Base-by-base conservation (phyloP, 2,329 filamentous ascomycete species). In the Zymoseptoria passerinii region DNA sequence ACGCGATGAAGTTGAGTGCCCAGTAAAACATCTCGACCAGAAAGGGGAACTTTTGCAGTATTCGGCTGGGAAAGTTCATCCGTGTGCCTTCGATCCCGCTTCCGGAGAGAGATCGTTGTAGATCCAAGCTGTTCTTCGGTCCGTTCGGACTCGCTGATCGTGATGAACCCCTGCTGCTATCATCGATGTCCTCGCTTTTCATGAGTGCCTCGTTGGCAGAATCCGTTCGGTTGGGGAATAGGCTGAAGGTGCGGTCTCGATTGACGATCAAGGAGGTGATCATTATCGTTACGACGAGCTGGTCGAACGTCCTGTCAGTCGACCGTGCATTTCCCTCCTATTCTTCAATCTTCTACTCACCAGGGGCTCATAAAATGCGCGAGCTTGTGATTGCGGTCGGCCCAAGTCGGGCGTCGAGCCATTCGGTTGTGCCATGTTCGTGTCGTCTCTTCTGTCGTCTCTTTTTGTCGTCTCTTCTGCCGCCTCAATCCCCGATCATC, bases 21-120 rank as follows among this genome's bases (percentile, higher is more conserved):
- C 85, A 88, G 74, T 88, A 88, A 70, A 88, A 87, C 83, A 88
- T 88, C 71, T 88, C 85, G 53, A 88, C 79, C 56, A 88, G 71
- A 68, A 88, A 88, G 4, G 86, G 85, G 63, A 84, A 87, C 67
- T 84, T 85, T 69, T 86, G 81, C 59, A 88, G 75, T 57, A 87
- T 77, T 27, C 83, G 77, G 61, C 81, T 85, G 69, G 87, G 84
- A 53, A 81, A 70, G 68, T 86, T 65, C 58, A 65, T 60, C 18
- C 55, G 60, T 18, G 58, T 55, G 52, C 56, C 57, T 6, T 52
- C 50, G 8, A 52, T 52, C 23, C 23, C 23, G 73, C 61, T 80
- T 76, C 50, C 79, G 76, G 71, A 85, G 86, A 23, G 81, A 78
- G 5, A 81, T 52, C 77, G 81, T 63, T 78, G 79, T 19, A 68